Percentiles rank a stretch among this genome's conserved stretches.
Evolutionary conservation across 2,329 filamentous ascomycete genomes (phyloP).

Genomic region (Graphilbum ipis-grandicollis): DNA sequence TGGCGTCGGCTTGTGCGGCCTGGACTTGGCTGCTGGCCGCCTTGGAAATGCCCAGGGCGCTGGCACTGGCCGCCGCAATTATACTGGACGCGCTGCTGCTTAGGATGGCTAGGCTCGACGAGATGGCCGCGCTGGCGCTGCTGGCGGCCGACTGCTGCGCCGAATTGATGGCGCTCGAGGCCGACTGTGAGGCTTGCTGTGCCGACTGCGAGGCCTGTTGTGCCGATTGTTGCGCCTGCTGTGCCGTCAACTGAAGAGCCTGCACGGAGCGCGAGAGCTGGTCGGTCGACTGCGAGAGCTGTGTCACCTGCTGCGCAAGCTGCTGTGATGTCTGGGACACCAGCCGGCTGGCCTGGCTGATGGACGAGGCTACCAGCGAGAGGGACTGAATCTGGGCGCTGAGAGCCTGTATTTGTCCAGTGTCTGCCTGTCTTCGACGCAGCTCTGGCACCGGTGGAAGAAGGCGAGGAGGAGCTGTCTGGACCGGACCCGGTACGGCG

Average conservation of each 20-base stretch:
- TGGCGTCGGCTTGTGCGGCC: constrained; percentile 16
- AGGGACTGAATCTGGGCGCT: constrained; percentile 15
- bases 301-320: constrained; percentile 13
- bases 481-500: background rate
- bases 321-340: constrained; percentile 17
- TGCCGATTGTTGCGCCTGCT: constrained; percentile 11
- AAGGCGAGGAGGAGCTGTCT: constrained; percentile 15
- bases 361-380: constrained; percentile 12
- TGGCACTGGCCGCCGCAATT: constrained; percentile 13
- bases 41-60: constrained; percentile 10
- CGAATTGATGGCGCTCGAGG: constrained; percentile 10
- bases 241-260: constrained; percentile 10
- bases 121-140: constrained; percentile 13
- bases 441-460: constrained; percentile 6
- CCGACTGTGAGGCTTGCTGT: constrained; percentile 12
- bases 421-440: constrained; percentile 10
- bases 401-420: constrained; percentile 12
- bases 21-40: constrained; percentile 13
- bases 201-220: constrained; percentile 10
- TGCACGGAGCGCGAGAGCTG: constrained; percentile 15
- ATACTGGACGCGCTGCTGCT: constrained; percentile 13
- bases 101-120: constrained; percentile 12
- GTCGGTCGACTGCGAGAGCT: constrained; percentile 14
- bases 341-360: constrained; percentile 13
- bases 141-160: constrained; percentile 12